Evolutionary conservation across 139 green algal species (phyloP).

Genomic region (Chlorella sp.): DNA sequence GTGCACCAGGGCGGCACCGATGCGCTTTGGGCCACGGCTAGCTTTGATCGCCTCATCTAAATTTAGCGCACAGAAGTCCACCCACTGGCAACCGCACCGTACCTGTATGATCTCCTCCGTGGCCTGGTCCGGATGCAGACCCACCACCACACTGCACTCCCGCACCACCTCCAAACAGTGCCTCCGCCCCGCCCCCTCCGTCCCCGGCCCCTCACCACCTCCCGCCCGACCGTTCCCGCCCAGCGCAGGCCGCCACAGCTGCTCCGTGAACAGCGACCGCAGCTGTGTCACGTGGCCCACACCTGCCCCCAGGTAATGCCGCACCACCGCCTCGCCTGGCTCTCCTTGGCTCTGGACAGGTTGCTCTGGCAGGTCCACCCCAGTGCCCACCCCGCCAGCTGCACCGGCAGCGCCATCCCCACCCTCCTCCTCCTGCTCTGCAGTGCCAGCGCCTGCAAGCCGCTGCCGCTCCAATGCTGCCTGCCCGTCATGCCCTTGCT

Average conservation of each 20-base stretch:
- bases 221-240: no score
- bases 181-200: not conserved
- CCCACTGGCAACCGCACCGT: not conserved
- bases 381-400: no score
- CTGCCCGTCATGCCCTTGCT: no score
- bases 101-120: constrained; percentile 40
- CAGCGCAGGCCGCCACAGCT: not conserved
- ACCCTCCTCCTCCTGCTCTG: no score
- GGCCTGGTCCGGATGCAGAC: constrained; percentile 54
- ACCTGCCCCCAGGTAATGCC: not conserved
- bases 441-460: no score
- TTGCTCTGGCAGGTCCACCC: no score
- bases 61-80: not conserved
- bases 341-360: no score
- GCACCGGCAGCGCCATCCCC: no score
- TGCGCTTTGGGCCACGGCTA: no score
- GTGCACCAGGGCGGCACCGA: no score
- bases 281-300: not conserved
- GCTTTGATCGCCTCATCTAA: not conserved
- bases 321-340: not conserved
- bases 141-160: constrained; percentile 25
- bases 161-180: not conserved
- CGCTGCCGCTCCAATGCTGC: no score
- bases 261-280: not conserved
- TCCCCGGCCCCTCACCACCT: no score